Base-by-base conservation (phyloP, 2,329 filamentous ascomycete species). In the Tolypocladium ovalisporum region DNA sequence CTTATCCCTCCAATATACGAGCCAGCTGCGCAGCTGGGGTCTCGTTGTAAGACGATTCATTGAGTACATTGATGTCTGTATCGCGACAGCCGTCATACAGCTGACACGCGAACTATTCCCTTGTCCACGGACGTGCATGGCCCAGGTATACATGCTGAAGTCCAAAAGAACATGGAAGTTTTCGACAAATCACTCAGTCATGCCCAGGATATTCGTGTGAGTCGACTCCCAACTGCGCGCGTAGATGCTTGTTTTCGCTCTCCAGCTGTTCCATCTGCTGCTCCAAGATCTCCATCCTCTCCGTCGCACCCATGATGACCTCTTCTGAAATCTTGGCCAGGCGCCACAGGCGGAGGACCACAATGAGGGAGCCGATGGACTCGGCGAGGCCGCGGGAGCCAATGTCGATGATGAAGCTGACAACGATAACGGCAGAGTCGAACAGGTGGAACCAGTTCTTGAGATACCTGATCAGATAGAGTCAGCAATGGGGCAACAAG, bases 311-410 rank as follows among this genome's bases (percentile, higher is more conserved):
- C 8, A 85, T 76, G 35, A 80, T 80, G 60, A 88, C 75, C 68
- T 89, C 86, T 65, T 89, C 84, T 8, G 87, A 81, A 55, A 88
- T 86, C 73, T 88, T 87, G 67, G 87, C 82, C 51, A 89, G 78
- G 19, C 86, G 78, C 82, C 85, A 88, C 4, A 89, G 73, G 56
- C 86, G 81, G 51, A 89, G 72, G 4, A 87, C 76, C 34, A 89
- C 77, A 54, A 89, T 78, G n/a, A 89, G 73, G 0, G 83, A 86
- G 1, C 80, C 83, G 52, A 86, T 81, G 65, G 87, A 82, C 68
- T 85, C 82, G 7, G 82, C 70, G 1, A 81, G 70, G 51, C 85
- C 85, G 40, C 79, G 78, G 19, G 85, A 75, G 3, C 83, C 67
- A 27, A 88, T 70, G 63, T 88, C 85, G 56, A 88, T 74, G 35